These are phyloP conservation scores for Moesziomyces globuligerus DNA, from an alignment of 1,284 basidiomycete genomes.

Conservation along the genomic window DNA sequence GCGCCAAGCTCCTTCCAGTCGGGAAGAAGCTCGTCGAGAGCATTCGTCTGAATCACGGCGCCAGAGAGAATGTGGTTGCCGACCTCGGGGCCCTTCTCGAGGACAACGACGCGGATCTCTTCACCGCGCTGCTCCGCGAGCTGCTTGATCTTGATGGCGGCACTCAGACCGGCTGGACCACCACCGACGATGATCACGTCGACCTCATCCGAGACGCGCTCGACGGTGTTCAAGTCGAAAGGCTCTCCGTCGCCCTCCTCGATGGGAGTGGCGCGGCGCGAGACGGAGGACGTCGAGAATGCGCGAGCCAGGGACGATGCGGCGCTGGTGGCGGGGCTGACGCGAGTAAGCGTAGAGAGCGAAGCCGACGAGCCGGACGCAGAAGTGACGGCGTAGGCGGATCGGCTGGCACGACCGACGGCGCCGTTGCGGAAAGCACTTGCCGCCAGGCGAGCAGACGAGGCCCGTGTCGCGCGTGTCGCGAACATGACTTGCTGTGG, in stretches of 20 bases:
- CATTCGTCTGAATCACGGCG: conserved; percentile 91
- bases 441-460: conserved; percentile 34
- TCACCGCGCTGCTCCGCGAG: conserved; percentile 80
- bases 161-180: conserved; percentile 92
- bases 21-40: conserved; percentile 90
- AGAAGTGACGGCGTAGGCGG: conserved; percentile 21
- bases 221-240: conserved; percentile 62
- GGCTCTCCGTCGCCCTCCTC: conserved; percentile 58
- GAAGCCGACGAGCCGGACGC: conserved; percentile 20
- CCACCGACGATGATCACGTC: conserved; percentile 97
- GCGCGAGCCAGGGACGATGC: conserved; percentile 23
- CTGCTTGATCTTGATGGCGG: conserved; percentile 96
- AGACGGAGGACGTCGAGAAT: conserved; percentile 33
- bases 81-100: conserved; percentile 94
- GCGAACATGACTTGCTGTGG: conserved; percentile 28
- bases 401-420: conserved; percentile 14
- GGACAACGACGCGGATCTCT: conserved; percentile 88
- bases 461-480: conserved; percentile 31
- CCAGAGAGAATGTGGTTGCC: conserved; percentile 96
- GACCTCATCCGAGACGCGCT: conserved; percentile 73
- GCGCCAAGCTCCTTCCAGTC: conserved; percentile 78
- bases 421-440: conserved; percentile 21
- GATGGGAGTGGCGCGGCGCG: conserved; percentile 41
- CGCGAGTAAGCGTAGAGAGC: conserved; percentile 22
- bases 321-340: conserved; percentile 15